Conservation (phyloP, 2,329 filamentous ascomycete species). For the Cercospora zeina region DNA sequence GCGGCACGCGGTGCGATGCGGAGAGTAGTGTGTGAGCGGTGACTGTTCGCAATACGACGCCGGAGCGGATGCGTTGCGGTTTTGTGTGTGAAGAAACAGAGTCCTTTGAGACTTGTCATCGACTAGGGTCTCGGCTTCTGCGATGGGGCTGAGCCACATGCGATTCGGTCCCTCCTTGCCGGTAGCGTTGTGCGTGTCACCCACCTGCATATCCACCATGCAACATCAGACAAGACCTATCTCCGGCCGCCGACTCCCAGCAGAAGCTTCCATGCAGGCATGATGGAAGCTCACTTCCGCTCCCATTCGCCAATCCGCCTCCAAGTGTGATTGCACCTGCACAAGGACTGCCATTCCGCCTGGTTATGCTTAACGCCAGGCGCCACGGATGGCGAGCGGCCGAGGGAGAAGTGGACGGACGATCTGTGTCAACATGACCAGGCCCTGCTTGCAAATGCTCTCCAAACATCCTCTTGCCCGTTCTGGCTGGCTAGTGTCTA, state of each 20-base stretch:
- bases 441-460: slow-evolving; percentile 1
- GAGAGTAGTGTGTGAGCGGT: not conserved
- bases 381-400: not conserved
- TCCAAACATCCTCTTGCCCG: not conserved
- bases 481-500: not conserved
- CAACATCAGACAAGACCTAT: slow-evolving; percentile 3
- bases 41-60: not conserved
- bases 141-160: slow-evolving; percentile 11
- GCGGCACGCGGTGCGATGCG: not conserved
- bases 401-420: not conserved
- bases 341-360: not conserved
- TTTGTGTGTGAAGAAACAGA: slow-evolving; percentile 3
- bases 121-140: slow-evolving; percentile 5
- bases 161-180: not conserved
- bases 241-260: slow-evolving; percentile 8
- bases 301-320: slow-evolving; percentile 2
- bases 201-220: not conserved
- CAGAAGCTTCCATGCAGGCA: slow-evolving; percentile 10
- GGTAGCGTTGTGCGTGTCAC: not conserved
- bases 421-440: not conserved
- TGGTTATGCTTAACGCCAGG: slow-evolving; percentile 6
- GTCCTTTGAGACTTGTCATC: not conserved
- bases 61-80: not conserved
- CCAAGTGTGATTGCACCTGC: not conserved
- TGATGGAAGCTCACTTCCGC: not conserved